phyloP scores from a whole-genome alignment of 2,329 filamentous ascomycete species.

The Neopestalotiopsis clavispora region DNA sequence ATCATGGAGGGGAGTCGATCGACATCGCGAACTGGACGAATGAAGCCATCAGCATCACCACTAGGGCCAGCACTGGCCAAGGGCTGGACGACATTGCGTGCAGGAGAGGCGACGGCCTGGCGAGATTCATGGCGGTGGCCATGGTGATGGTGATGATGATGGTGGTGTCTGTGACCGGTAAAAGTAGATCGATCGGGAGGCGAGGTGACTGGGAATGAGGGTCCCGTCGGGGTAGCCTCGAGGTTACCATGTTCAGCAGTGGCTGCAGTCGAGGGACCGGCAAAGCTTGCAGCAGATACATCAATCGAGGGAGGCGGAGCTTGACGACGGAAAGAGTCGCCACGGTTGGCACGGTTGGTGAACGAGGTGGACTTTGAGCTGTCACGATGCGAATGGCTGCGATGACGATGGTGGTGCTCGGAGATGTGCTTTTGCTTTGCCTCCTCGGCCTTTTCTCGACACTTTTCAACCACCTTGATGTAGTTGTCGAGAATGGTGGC shows the following conservation, averaged over 20 bases:
- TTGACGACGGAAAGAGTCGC: constrained; percentile 72
- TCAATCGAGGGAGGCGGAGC: constrained; percentile 85
- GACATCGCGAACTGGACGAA: constrained; percentile 79
- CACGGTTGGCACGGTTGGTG: constrained; percentile 55
- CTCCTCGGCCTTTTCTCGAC: constrained; percentile 84
- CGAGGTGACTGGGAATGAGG: constrained; percentile 69
- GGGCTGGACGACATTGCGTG: constrained; percentile 65
- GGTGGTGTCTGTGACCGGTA: constrained; percentile 43
- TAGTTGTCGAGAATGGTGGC: constrained; percentile 98
- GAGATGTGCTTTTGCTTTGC: constrained; percentile 72
- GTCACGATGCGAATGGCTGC: constrained; percentile 53
- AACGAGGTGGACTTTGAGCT: constrained; percentile 56
- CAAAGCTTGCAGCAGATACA: constrained; percentile 63
- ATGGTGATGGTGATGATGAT: constrained; percentile 54
- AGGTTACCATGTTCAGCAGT: constrained; percentile 42
- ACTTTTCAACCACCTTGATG: constrained; percentile 93
- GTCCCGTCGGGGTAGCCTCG: constrained; percentile 65
- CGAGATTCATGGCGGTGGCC: constrained; percentile 55
- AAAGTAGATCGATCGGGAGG: constrained; percentile 74
- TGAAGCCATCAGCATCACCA: constrained; percentile 76
- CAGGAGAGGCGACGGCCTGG: constrained; percentile 53
- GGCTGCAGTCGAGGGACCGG: constrained; percentile 47
- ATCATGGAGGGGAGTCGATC: constrained; percentile 86
- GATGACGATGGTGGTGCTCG: constrained; percentile 56
- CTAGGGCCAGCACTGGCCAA: constrained; percentile 69